Evolutionary conservation across 306 rosid species (phyloP).

Genomic region (Oxytropis ochrocephala): DNA sequence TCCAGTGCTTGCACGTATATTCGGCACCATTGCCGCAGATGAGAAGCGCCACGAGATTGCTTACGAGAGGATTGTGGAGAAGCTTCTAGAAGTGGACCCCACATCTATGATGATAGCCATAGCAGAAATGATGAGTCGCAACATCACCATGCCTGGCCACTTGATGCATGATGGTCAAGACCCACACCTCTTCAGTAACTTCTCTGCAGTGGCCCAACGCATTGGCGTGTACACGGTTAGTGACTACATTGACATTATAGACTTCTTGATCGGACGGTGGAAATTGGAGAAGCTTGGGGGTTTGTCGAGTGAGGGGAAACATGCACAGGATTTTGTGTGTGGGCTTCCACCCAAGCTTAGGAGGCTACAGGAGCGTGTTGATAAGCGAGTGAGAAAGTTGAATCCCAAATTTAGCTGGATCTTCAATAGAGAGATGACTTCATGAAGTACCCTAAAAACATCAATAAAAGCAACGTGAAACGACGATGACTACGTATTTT

Average conservation of each 20-base stretch:
- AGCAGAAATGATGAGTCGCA: not conserved
- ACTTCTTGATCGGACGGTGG: not conserved
- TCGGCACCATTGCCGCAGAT: not conserved
- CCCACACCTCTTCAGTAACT: not conserved
- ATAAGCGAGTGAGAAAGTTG: not conserved
- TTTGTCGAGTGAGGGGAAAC: not conserved
- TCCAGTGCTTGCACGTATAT: not conserved
- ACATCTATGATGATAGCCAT: not conserved
- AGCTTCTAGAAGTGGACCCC: constrained; percentile 3
- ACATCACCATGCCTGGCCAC: not conserved
- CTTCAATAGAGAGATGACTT: not conserved
- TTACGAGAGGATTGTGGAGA: not conserved
- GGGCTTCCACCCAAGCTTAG: not conserved
- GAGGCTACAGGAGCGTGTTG: not conserved
- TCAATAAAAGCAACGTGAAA: too few species aligned
- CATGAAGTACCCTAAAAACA: not conserved
- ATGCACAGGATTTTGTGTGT: not conserved
- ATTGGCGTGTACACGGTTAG: not conserved
- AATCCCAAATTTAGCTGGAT: not conserved
- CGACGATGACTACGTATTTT: too few species aligned
- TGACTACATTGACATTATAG: not conserved
- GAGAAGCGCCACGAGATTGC: not conserved
- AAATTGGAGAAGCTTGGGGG: not conserved
- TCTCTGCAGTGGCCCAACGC: not conserved
- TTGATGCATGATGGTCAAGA: not conserved